phyloP scores from a whole-genome alignment of 2,329 filamentous ascomycete genomes.

The Fusarium clavum region DNA sequence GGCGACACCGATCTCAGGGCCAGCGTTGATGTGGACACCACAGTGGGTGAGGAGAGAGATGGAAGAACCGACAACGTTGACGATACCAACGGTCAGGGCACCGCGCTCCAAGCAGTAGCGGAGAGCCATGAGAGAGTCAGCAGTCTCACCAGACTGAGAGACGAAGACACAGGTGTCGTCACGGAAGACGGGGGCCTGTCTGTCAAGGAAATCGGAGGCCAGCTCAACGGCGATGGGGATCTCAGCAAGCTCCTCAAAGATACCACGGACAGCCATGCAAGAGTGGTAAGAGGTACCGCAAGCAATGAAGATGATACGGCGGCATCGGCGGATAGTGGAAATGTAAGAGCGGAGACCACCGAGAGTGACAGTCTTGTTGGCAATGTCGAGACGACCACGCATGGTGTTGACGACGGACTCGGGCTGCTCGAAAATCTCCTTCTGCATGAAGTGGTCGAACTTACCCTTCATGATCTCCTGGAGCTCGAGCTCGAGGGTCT shows the following conservation, averaged over 20 bases:
- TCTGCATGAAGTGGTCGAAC: constrained; percentile 99
- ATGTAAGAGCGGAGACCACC: constrained; percentile 98
- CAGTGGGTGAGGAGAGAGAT: constrained; percentile 99
- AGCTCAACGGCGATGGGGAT: constrained; percentile 98
- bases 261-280: constrained; percentile 98
- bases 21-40: constrained; percentile 99
- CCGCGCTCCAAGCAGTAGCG: constrained; percentile 98
- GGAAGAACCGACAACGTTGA: constrained; percentile 98
- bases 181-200: constrained; percentile 97
- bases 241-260: constrained; percentile 97
- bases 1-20: constrained; percentile 97
- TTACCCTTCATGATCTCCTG: constrained; percentile 99
- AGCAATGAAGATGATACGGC: constrained; percentile 98
- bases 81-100: constrained; percentile 95
- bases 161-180: constrained; percentile 99
- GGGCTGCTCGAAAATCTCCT: constrained; percentile 99
- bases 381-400: constrained; percentile 95
- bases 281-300: constrained; percentile 99
- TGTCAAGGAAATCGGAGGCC: constrained; percentile 97
- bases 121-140: constrained; percentile 95
- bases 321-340: constrained; percentile 93
- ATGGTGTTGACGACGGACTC: constrained; percentile 99
- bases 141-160: constrained; percentile 98
- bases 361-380: constrained; percentile 94
- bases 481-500: constrained; percentile 97